These are phyloP conservation scores for Heliophila coronopifolia DNA, from an alignment of 441 rosid species.

Conservation along the genomic window DNA sequence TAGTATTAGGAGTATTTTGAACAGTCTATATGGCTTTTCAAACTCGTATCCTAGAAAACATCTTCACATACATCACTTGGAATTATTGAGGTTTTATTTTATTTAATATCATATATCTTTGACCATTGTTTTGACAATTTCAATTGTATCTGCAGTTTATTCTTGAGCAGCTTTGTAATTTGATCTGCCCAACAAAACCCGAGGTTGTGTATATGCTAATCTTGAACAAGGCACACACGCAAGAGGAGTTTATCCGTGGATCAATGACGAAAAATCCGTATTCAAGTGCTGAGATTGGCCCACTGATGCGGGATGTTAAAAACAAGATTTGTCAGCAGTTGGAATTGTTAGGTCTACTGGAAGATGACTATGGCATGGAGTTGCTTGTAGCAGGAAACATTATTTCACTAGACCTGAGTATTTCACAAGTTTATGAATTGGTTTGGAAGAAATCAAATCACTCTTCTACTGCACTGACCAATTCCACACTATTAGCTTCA, in stretches of 20 bases:
- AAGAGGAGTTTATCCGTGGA: constrained; percentile 98
- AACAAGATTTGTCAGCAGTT: constrained; percentile 97
- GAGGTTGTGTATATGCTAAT: constrained; percentile 83
- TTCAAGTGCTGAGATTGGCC: constrained; percentile 98
- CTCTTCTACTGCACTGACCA: constrained; percentile 58
- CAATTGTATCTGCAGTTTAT: constrained; percentile 72
- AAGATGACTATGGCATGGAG: constrained; percentile 99
- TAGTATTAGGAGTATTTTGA: not conserved
- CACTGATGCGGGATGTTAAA: constrained; percentile 99
- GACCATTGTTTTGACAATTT: constrained; percentile 26
- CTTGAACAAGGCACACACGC: constrained; percentile 96
- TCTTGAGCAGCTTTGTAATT: constrained; percentile 98
- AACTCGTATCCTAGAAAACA: constrained; percentile 8
- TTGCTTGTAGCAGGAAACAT: constrained; percentile 98
- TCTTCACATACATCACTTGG: constrained; percentile 5
- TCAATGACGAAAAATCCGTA: constrained; percentile 99
- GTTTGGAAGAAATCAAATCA: constrained; percentile 99
- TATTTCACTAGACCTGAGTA: constrained; percentile 94
- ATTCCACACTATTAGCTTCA: constrained; percentile 62
- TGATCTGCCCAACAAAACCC: constrained; percentile 98
- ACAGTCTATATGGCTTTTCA: constrained; percentile 8
- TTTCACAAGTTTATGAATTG: constrained; percentile 98
- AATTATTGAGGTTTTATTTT: constrained; percentile 4
- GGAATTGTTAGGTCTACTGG: constrained; percentile 82
- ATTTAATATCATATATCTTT: not conserved